Base-by-base conservation (phyloP, 2,329 filamentous ascomycete genomes). In the Beauveria australis region DNA sequence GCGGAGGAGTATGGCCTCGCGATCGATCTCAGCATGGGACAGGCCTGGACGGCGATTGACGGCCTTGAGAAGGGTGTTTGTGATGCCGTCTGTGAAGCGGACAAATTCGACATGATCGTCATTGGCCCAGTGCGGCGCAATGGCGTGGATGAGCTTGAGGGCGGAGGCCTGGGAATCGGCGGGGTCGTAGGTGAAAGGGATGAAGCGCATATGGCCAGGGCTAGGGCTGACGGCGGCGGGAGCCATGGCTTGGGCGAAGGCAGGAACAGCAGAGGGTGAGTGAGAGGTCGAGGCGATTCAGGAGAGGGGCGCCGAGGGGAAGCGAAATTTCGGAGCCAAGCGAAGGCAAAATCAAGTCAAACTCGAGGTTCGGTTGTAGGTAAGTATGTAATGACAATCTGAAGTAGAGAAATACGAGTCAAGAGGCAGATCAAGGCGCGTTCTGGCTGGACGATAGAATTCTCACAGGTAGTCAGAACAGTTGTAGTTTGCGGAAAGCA, bases 11-110 rank as follows among this genome's bases (percentile, higher is more conserved):
- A 97, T 85, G 40, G 94, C 89, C 66, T 96, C 90, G 63, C 83
- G 82, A 74, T 97, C 92, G 66, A 93, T 81, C 58, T 92, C 85
- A n/a, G 70, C 64, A 67, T 89, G 83, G 55, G 89, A 87, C 66
- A 88, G 79, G 54, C 89, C 90, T 1, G 78, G 73, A 28, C 79
- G 80, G 66, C 80, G 83, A 72, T 91, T 90, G 70, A 89, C 76
- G n/a, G 87, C 86, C 73, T 92, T 92, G 64, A 92, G 80, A 53
- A 93, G 79, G 54, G 92, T 97, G 76, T 99, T 99, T 66, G 94
- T 99, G 76, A 97, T 99, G 71, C 94, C 94, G 70, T 99, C 94
- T 44, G 92, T 99, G 78, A 97, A 99, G 65, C 89, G 88, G 66
- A 91, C 82, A 71, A 97, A 91, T 69, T 94, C 87, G 68, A 99